phyloP scores from a whole-genome alignment of 805 yeast species.

The Starmerella vaccinii region DNA sequence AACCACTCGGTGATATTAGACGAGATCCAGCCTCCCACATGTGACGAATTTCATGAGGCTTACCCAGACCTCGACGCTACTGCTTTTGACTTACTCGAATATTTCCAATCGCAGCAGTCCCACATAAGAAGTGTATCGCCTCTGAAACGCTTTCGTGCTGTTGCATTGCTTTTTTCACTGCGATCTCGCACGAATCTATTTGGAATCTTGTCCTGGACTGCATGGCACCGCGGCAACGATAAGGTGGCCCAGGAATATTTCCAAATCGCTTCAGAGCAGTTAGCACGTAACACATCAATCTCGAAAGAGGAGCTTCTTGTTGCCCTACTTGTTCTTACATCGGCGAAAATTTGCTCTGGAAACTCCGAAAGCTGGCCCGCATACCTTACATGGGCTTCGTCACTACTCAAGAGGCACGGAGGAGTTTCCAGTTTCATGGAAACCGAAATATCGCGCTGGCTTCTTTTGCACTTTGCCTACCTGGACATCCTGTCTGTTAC shows the following conservation, averaged over 20 bases:
- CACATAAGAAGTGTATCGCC: conserved; percentile 42
- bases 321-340: conserved; percentile 54
- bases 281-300: conserved; percentile 17
- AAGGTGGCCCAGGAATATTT: conserved; percentile 26
- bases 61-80: conserved; percentile 35
- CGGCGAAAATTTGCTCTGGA: conserved; percentile 76
- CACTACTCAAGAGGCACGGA: conserved; percentile 49
- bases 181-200: conserved; percentile 41
- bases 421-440: conserved; percentile 45
- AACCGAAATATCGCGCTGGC: conserved; percentile 55
- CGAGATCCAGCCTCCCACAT: neutral
- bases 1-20: neutral
- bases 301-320: conserved; percentile 42
- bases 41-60: neutral
- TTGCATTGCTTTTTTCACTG: conserved; percentile 45
- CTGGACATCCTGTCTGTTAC: conserved; percentile 66
- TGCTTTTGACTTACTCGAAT: conserved; percentile 39
- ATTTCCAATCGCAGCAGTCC: conserved; percentile 42
- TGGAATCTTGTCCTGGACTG: conserved; percentile 51
- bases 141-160: conserved; percentile 42
- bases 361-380: conserved; percentile 69
- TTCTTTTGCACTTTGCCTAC: conserved; percentile 67
- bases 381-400: conserved; percentile 55
- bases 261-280: conserved; percentile 23
- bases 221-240: conserved; percentile 30